A percentile compares a stretch with the other conserved stretches of the same genome.
Evolutionary conservation across 2,329 filamentous ascomycete genomes (phyloP).

Genomic region (Fusarium odoratissimum): DNA sequence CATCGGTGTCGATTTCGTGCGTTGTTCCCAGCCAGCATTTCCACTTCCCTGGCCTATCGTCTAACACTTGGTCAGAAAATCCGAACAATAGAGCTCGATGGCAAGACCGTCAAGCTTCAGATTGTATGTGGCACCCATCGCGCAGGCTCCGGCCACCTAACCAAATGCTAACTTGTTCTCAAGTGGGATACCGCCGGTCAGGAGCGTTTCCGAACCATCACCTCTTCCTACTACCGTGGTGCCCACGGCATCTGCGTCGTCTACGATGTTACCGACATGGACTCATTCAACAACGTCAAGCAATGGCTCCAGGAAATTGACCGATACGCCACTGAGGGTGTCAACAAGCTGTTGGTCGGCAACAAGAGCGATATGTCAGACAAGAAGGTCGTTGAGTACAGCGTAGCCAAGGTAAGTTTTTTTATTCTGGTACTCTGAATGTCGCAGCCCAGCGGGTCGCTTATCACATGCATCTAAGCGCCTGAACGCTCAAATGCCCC

Average conservation of each 20-base stretch:
- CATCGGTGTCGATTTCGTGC: constrained; percentile 98
- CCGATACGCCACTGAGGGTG: constrained; percentile 97
- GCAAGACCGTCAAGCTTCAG: constrained; percentile 99
- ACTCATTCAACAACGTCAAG: constrained; percentile 99
- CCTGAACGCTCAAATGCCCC: constrained; percentile 10
- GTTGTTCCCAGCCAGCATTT: constrained; percentile 52
- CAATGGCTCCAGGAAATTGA: constrained; percentile 99
- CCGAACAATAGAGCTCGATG: constrained; percentile 98
- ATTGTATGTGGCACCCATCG: constrained; percentile 74
- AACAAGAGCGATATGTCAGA: constrained; percentile 99
- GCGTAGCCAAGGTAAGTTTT: constrained; percentile 89
- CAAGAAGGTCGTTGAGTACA: constrained; percentile 99
- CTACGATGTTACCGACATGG: constrained; percentile 99
- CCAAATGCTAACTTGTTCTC: constrained; percentile 23
- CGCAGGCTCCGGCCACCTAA: not conserved
- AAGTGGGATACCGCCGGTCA: constrained; percentile 99
- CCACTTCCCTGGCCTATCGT: constrained; percentile 7
- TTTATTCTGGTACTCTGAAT: not conserved
- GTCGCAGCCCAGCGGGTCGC: constrained; percentile 4
- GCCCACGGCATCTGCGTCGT: constrained; percentile 99
- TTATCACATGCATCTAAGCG: constrained; percentile 40
- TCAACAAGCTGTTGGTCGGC: constrained; percentile 98
- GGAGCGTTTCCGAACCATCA: constrained; percentile 99
- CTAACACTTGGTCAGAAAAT: constrained; percentile 79
- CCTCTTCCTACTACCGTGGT: constrained; percentile 98